Conservation (phyloP, 164 flowering plant genomes). For the Dillenia suffruticosa region DNA sequence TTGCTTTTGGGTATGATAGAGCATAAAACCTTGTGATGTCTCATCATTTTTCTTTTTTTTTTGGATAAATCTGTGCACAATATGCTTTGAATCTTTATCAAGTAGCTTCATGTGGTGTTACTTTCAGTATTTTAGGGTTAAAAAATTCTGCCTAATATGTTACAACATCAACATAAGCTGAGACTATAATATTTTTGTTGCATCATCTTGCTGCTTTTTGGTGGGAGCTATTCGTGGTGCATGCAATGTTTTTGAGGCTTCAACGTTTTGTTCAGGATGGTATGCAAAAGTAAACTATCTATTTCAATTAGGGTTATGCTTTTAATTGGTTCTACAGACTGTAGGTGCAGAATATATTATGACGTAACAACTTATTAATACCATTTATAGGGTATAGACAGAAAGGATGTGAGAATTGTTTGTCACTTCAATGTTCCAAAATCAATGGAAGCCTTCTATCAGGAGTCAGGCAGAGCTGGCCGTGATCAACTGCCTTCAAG, state of each 20-base stretch:
- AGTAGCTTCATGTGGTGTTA: too few relatives aligned
- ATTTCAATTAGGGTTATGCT: conserved; percentile 1
- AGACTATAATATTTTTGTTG: conserved; percentile 12
- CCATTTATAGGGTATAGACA: conserved; percentile 73
- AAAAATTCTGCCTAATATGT: neutral
- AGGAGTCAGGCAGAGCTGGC: conserved; percentile 99
- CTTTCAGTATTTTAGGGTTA: neutral
- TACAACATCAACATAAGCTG: conserved; percentile 9
- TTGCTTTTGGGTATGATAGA: conserved; percentile 82
- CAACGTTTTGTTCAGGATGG: conserved; percentile 63
- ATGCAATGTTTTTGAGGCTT: conserved; percentile 18
- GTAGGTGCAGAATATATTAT: neutral
- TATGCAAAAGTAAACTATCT: conserved; percentile 21
- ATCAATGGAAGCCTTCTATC: conserved; percentile 95
- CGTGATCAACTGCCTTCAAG: conserved; percentile 84
- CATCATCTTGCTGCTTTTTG: conserved; percentile 9
- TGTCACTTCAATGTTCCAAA: conserved; percentile 92
- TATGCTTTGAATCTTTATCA: neutral
- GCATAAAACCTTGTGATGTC: neutral
- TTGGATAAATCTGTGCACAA: neutral
- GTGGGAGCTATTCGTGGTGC: conserved; percentile 31
- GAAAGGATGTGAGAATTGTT: conserved; percentile 85
- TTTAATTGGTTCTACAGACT: neutral
- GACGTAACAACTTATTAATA: conserved; percentile 3
- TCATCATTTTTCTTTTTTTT: neutral